Base-by-base conservation (phyloP, 257 asterid genomes). In the Fraxinus anomala region DNA sequence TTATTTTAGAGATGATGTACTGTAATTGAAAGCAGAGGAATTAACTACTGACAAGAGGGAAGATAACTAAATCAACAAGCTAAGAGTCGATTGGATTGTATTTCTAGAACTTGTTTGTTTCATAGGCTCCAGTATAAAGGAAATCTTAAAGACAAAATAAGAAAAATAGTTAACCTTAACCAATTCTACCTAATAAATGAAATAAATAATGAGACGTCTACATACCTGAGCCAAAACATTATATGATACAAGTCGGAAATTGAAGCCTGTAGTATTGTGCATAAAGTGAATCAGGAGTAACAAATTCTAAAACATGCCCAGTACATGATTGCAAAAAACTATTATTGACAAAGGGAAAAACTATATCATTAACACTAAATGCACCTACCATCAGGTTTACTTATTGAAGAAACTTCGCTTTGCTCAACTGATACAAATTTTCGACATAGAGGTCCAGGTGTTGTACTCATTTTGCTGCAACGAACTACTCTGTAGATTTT, bases 201-300 rank as follows among this genome's bases (percentile, higher is more conserved):
- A 66, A 59, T 40, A 54, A 26, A 9, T 33, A 56, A 76, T 16
- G 6, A 65, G 76, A 63, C 68, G 42, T 42, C 24, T 19, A n/a
- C 76, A 70, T 85, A 94, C 97, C 97, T 93, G 99, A 80, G 97
- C 98, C 89, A 95, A 85, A 73, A 91, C 86, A 83, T 95, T 95
- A 78, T 95, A 95, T 31, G 99, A 93, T 23, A 91, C 95, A 54
- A 95, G 85, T 73, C 96, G 86, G 89, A 95, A 91, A 76, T 79
- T 91, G 84, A 80, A 84, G 81, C 91, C 99, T 95, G 96, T 5
- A 77, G 83, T 3, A 66, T 51, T 37, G 34, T 51, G 68, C 72
- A 84, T 34, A 70, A 69, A 76, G 73, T 68, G 76, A 80, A 70
- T 75, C 70, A 47, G 73, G 40, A 49, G 26, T 7, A 33, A 73